Conservation (phyloP, 257 asterid genomes). For the Perilla frutescens region DNA sequence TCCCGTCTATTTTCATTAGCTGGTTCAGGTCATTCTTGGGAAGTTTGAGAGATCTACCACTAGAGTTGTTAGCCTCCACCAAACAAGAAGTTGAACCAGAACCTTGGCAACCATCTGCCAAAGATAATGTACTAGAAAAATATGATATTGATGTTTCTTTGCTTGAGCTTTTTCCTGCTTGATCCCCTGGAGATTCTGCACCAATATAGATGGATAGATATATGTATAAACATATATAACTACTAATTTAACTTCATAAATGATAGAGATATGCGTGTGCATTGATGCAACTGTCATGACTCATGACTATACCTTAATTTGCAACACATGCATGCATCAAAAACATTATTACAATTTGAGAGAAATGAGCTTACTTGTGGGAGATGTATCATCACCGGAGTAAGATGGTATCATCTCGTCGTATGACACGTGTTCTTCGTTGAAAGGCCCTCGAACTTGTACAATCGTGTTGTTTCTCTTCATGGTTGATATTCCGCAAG, state of each 20-base stretch:
- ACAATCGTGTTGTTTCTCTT: slow-evolving; percentile 53
- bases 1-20: slow-evolving; percentile 16
- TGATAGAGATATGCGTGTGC: too few relatives aligned
- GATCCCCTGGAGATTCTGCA: slow-evolving; percentile 40
- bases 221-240: too few relatives aligned
- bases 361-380: slow-evolving; percentile 39
- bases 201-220: background rate
- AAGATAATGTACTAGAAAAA: background rate
- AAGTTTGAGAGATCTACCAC: background rate
- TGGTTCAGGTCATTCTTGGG: slow-evolving; percentile 14
- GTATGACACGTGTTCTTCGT: slow-evolving; percentile 49
- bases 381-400: slow-evolving; percentile 51
- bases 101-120: slow-evolving; percentile 7
- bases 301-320: background rate
- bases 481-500: slow-evolving; percentile 65
- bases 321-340: background rate
- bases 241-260: too few relatives aligned
- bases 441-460: slow-evolving; percentile 49
- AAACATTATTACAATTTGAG: background rate
- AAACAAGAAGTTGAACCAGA: slow-evolving; percentile 34
- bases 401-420: slow-evolving; percentile 78
- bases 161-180: slow-evolving; percentile 20
- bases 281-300: too few relatives aligned
- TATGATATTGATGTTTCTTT: background rate
- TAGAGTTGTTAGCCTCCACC: background rate